Evolutionary conservation across 75 land plant species (phyloP).

Genomic region (Picea glauca): DNA sequence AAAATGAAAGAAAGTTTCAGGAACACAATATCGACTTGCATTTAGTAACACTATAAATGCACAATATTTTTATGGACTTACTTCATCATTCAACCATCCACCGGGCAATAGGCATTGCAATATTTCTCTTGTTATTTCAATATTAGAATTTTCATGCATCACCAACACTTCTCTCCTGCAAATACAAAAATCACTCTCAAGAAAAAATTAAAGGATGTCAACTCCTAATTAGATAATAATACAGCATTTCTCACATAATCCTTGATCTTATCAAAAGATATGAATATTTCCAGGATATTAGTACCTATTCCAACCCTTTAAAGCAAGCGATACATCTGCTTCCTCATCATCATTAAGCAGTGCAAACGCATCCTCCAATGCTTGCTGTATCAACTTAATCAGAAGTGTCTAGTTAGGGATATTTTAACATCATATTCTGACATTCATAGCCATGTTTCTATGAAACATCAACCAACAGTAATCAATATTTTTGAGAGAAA

Average conservation of each 20-base stretch:
- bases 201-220: background rate
- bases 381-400: constrained; percentile 12
- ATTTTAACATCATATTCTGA: no score
- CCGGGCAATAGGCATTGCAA: constrained; percentile 74
- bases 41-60: background rate
- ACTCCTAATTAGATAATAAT: background rate
- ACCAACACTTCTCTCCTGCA: constrained; percentile 66
- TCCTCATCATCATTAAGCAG: constrained; percentile 65
- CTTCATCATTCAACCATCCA: constrained; percentile 99
- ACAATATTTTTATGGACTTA: constrained; percentile 8
- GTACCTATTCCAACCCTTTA: constrained; percentile 41
- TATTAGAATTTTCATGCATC: constrained; percentile 67
- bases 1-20: background rate
- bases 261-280: background rate
- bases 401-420: no score
- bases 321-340: constrained; percentile 48
- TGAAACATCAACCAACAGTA: no score
- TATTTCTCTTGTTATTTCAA: constrained; percentile 73
- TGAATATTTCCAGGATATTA: background rate
- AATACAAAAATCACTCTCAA: background rate
- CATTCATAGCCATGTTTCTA: no score
- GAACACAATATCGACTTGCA: background rate
- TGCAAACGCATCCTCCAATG: constrained; percentile 38
- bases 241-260: background rate
- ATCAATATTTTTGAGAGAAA: no score